Percentiles rank a stretch among this genome's conserved stretches.
phyloP scores from a whole-genome alignment of 257 asterid species.

The Perilla frutescens region DNA sequence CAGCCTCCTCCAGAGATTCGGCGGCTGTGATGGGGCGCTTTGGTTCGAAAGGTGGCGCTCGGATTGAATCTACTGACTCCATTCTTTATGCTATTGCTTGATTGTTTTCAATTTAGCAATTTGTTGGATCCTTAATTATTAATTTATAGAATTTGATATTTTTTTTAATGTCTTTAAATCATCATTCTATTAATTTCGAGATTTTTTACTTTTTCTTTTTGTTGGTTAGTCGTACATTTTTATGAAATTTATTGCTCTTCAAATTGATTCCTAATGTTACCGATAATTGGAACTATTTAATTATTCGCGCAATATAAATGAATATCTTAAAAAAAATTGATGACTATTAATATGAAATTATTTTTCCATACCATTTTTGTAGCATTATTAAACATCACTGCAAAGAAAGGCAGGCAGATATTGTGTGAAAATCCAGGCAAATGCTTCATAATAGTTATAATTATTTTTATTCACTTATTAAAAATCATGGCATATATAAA shows the following conservation, averaged over 20 bases:
- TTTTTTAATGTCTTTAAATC: neutral
- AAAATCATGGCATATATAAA: too few relatives aligned
- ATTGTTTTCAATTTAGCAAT: neutral
- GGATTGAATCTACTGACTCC: constrained; percentile 58
- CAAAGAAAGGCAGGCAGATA: too few relatives aligned
- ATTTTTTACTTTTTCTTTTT: neutral
- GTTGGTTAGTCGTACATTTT: neutral
- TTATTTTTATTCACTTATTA: too few relatives aligned
- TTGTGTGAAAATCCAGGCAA: too few relatives aligned
- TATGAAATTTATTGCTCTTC: neutral
- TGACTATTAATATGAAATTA: too few relatives aligned
- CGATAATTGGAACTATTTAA: too few relatives aligned
- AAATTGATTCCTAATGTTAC: too few relatives aligned
- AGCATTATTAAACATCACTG: too few relatives aligned
- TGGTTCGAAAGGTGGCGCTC: constrained; percentile 27
- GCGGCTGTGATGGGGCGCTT: constrained; percentile 18
- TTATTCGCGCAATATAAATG: too few relatives aligned
- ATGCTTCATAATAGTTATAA: too few relatives aligned
- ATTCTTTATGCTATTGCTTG: constrained; percentile 56
- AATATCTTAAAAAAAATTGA: too few relatives aligned
- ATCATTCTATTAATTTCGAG: neutral
- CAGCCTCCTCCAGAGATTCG: neutral
- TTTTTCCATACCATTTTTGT: too few relatives aligned
- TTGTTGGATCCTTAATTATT: neutral
- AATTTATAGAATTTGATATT: neutral